These are phyloP conservation scores for Phyllosticta paracitricarpa DNA, from an alignment of 2,329 filamentous ascomycete species.

Conservation along the genomic window DNA sequence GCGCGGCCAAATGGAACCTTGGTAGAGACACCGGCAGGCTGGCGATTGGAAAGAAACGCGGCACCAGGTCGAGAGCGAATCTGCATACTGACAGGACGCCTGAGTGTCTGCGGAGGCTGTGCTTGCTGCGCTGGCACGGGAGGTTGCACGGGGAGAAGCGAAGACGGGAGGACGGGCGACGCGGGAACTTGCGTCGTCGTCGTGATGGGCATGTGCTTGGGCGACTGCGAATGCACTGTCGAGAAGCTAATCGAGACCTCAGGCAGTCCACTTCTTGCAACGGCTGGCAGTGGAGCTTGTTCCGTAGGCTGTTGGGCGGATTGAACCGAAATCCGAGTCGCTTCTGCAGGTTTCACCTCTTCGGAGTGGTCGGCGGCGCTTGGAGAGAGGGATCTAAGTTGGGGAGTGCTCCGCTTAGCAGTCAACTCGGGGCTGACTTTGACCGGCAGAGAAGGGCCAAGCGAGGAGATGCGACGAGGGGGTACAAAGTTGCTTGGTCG, in stretches of 20 bases:
- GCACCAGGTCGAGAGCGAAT: conserved; percentile 30
- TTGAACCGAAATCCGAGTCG: not conserved
- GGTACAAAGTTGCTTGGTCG: conserved; percentile 21
- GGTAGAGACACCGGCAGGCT: conserved; percentile 14
- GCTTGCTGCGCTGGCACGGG: not conserved
- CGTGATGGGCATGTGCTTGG: not conserved
- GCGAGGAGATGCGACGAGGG: conserved; percentile 23
- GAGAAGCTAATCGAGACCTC: not conserved
- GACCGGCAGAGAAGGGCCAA: conserved; percentile 13
- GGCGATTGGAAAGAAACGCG: conserved; percentile 32
- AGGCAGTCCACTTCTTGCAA: not conserved
- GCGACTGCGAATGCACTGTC: not conserved
- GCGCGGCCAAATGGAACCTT: not conserved
- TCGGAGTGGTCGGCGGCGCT: not conserved
- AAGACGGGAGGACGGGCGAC: not conserved
- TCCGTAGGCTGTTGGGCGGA: not conserved
- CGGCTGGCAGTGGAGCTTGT: not conserved
- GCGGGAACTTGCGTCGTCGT: not conserved
- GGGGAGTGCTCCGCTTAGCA: conserved; percentile 2
- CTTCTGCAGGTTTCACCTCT: not conserved
- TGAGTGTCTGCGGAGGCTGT: conserved; percentile 19
- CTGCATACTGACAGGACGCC: conserved; percentile 35
- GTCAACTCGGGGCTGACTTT: conserved; percentile 5
- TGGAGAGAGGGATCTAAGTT: not conserved
- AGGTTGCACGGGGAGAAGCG: not conserved